Percentiles rank a stretch among this genome's conserved stretches.
phyloP scores from a whole-genome alignment of 768 basidiomycete species.

The Sarcomyxa edulis region DNA sequence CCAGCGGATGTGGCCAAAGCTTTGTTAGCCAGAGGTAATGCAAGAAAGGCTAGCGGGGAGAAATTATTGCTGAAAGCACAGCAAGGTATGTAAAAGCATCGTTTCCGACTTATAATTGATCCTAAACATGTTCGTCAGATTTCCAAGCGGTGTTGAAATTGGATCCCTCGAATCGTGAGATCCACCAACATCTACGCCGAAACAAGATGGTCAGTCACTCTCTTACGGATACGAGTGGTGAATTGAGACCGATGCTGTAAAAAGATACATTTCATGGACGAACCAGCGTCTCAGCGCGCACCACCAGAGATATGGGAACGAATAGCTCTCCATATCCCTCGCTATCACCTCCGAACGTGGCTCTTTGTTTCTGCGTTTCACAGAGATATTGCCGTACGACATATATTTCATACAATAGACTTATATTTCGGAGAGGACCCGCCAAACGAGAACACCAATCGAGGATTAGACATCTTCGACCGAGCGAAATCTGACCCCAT shows the following conservation, averaged over 20 bases:
- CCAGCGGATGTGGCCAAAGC: slow-evolving; percentile 47
- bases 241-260: too few species aligned
- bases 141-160: slow-evolving; percentile 54
- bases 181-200: slow-evolving; percentile 43
- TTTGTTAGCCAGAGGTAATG: slow-evolving; percentile 53
- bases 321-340: slow-evolving; percentile 56
- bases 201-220: slow-evolving; percentile 35
- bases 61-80: slow-evolving; percentile 51
- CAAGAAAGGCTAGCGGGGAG: slow-evolving; percentile 51
- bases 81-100: slow-evolving; percentile 36
- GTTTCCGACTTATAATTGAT: background rate
- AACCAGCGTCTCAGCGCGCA: slow-evolving; percentile 56
- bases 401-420: slow-evolving; percentile 64
- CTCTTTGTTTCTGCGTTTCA: slow-evolving; percentile 61
- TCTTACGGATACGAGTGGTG: too few species aligned
- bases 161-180: slow-evolving; percentile 53
- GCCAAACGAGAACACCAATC: slow-evolving; percentile 52
- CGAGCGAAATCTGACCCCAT: slow-evolving; percentile 55
- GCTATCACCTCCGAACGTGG: slow-evolving; percentile 67
- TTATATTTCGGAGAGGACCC: slow-evolving; percentile 65
- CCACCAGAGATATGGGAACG: slow-evolving; percentile 67
- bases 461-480: slow-evolving; percentile 64
- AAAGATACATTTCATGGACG: slow-evolving; percentile 49
- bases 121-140: slow-evolving; percentile 29
- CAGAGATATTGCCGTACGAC: slow-evolving; percentile 56